These are phyloP conservation scores for Stylosanthes scabra DNA, from an alignment of 331 rosid genomes.

Conservation along the genomic window DNA sequence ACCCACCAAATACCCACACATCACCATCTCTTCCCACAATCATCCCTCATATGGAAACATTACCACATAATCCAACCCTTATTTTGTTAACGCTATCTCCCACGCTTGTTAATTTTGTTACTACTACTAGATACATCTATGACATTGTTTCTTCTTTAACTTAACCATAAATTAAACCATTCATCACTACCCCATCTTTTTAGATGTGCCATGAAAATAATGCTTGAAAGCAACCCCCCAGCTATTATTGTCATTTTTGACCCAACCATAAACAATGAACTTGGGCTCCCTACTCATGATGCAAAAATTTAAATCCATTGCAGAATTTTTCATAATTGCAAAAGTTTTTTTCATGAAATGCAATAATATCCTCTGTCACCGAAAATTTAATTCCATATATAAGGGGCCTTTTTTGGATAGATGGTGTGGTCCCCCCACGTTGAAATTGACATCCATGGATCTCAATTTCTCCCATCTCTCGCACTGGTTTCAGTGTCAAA, in stretches of 20 bases:
- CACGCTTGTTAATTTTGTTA: neutral
- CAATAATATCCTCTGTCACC: conserved; percentile 40
- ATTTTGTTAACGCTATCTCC: neutral
- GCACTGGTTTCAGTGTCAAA: conserved; percentile 39
- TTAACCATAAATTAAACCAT: neutral
- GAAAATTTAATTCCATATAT: conserved; percentile 33
- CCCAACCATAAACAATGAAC: conserved; percentile 37
- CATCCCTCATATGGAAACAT: conserved; percentile 26
- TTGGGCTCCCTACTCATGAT: conserved; percentile 33
- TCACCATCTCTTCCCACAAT: neutral
- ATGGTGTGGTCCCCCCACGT: conserved; percentile 46
- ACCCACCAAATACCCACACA: neutral
- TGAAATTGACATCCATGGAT: conserved; percentile 44
- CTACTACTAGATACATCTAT: conserved; percentile 1
- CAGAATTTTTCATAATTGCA: conserved; percentile 29
- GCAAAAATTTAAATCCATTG: conserved; percentile 28
- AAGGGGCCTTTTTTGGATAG: conserved; percentile 4
- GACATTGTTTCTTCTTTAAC: conserved; percentile 2
- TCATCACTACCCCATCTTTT: neutral
- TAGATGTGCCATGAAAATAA: conserved; percentile 37
- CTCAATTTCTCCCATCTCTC: neutral
- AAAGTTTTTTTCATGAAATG: conserved; percentile 18
- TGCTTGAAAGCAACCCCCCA: conserved; percentile 46
- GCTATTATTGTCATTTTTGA: conserved; percentile 27
- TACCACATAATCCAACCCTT: conserved; percentile 23